Percentiles rank a stretch among this genome's conserved stretches.
phyloP scores from a whole-genome alignment of 2,329 filamentous ascomycete species.

The Aspergillus sp. region DNA sequence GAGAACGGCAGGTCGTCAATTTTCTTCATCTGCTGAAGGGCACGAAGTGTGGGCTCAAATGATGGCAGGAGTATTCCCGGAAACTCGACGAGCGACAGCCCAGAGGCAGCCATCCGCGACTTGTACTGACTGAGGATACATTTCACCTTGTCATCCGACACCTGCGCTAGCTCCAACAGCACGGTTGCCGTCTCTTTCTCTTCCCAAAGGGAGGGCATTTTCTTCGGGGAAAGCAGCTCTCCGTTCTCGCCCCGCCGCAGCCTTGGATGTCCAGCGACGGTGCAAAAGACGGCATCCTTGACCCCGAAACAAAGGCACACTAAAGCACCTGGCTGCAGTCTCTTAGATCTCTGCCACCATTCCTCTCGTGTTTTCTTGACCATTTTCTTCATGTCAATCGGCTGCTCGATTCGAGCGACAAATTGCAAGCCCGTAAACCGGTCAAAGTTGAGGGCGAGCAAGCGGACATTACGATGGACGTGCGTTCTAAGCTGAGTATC shows the following conservation, averaged over 20 bases:
- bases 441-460: constrained; percentile 11
- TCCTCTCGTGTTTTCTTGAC: constrained; percentile 10
- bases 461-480: constrained; percentile 6
- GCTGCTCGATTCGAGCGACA: constrained; percentile 18
- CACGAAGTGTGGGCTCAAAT: constrained; percentile 51
- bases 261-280: constrained; percentile 8
- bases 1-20: constrained; percentile 44
- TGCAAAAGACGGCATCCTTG: constrained; percentile 21
- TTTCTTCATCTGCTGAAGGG: constrained; percentile 49
- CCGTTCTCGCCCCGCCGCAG: constrained; percentile 9
- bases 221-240: not conserved
- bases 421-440: constrained; percentile 14
- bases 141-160: constrained; percentile 14
- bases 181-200: constrained; percentile 21
- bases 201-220: constrained; percentile 16
- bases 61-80: constrained; percentile 53
- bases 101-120: not conserved
- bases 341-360: constrained; percentile 26
- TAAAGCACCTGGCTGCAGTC: constrained; percentile 22
- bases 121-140: constrained; percentile 13
- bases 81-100: constrained; percentile 51
- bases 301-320: constrained; percentile 19
- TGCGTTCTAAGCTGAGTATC: constrained; percentile 8
- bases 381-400: constrained; percentile 7
- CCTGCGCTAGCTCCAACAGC: constrained; percentile 21